phyloP scores from a whole-genome alignment of 1,284 basidiomycete species.

The Pseudozyma sp. region DNA sequence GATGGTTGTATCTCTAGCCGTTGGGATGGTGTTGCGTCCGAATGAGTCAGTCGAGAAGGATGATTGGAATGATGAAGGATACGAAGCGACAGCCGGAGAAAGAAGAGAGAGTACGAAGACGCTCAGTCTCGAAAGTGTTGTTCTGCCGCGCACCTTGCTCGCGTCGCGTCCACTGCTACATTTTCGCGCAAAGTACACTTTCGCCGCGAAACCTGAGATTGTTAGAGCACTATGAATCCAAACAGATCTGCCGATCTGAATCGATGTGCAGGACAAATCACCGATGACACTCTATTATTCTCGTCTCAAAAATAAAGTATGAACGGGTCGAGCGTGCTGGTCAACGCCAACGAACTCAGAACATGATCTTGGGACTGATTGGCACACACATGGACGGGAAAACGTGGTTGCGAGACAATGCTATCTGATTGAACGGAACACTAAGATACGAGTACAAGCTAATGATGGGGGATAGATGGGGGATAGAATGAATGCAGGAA shows the following conservation, averaged over 20 bases:
- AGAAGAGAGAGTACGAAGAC: neutral
- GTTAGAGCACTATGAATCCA: neutral
- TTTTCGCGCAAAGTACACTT: slow-evolving; percentile 23
- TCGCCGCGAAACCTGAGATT: slow-evolving; percentile 3
- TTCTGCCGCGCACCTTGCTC: slow-evolving; percentile 4
- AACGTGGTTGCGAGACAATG: slow-evolving; percentile 18
- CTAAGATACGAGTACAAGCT: slow-evolving; percentile 47
- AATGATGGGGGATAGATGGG: slow-evolving; percentile 18
- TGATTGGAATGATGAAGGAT: neutral
- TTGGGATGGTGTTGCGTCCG: no score
- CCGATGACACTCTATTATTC: no score
- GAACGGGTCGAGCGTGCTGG: neutral
- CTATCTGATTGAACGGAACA: slow-evolving; percentile 44
- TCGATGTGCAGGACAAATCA: neutral
- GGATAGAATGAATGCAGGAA: slow-evolving; percentile 32
- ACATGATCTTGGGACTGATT: neutral
- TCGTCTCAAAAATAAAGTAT: neutral
- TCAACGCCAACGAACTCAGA: neutral
- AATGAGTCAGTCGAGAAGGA: neutral
- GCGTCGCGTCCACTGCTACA: slow-evolving; percentile 25
- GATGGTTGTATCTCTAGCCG: neutral
- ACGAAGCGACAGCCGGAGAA: neutral
- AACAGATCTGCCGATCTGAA: no score
- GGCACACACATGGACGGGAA: neutral
- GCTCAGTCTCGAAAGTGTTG: neutral